These are phyloP conservation scores for Calonectria hawksworthii DNA, from an alignment of 2,329 filamentous ascomycete species.

Conservation along the genomic window DNA sequence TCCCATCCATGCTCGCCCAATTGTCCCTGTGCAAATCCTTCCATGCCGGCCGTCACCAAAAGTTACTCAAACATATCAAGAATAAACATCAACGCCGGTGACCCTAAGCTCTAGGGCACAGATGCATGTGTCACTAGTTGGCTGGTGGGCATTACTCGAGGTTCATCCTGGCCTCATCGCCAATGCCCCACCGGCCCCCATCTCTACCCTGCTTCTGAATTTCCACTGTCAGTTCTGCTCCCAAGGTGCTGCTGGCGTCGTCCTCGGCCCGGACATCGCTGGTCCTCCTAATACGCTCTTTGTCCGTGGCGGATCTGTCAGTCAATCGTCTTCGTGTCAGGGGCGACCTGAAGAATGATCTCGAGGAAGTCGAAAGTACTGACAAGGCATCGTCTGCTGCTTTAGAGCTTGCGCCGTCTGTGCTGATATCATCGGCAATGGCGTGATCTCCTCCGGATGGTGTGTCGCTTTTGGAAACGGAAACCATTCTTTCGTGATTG, in stretches of 20 bases:
- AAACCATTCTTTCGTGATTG: constrained; percentile 54
- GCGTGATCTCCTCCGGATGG: constrained; percentile 38
- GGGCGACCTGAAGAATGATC: constrained; percentile 59
- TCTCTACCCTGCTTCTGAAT: constrained; percentile 67
- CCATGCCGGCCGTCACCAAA: not conserved
- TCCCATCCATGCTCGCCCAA: constrained; percentile 11
- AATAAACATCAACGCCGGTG: constrained; percentile 55
- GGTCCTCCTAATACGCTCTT: constrained; percentile 55
- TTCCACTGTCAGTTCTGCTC: constrained; percentile 63
- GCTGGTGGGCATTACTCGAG: constrained; percentile 65
- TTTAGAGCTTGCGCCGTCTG: constrained; percentile 47
- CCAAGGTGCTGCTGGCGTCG: constrained; percentile 55
- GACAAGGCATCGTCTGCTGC: constrained; percentile 60
- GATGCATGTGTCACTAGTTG: not conserved
- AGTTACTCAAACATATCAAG: constrained; percentile 19
- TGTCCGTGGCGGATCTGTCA: constrained; percentile 51
- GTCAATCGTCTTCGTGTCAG: constrained; percentile 57
- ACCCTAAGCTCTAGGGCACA: constrained; percentile 20
- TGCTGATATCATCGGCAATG: constrained; percentile 44
- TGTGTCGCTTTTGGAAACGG: constrained; percentile 44
- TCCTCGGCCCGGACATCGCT: constrained; percentile 61
- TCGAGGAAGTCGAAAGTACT: constrained; percentile 63
- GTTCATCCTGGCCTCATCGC: constrained; percentile 87
- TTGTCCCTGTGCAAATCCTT: not conserved
- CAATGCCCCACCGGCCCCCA: constrained; percentile 80